Base-by-base conservation (phyloP, 1,284 basidiomycete species). In the Chiua sp. region DNA sequence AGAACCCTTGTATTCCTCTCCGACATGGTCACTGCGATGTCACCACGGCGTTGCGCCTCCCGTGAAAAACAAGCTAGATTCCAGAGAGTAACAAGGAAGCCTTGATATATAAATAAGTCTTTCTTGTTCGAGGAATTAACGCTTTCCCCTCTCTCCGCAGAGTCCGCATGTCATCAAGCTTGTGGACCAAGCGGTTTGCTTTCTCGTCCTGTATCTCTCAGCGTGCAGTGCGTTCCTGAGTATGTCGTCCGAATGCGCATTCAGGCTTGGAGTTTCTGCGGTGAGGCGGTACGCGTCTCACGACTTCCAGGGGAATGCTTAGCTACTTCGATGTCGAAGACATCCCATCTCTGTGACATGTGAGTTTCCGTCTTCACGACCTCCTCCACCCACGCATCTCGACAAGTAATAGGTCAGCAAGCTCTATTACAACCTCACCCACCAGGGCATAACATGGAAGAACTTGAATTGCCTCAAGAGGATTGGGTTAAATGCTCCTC, bases 371-470 rank as follows among this genome's bases (percentile, higher is more conserved):
- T 50, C 7, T 50, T 50, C 33, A 3, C n/a, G 20, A 33, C 16
- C 18, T 30, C 22, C 51, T 13, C 3, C 33, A 7, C 39, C 16
- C 53, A 55, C 23, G 60, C 30, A 44, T 44, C 26, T 53, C 64
- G 5, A 63, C 44, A 42, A 53, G 37, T 20, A 11, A 44, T 53
- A 89, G 87, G 82, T 84, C 46, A 82, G 80, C 75, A 85, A 80
- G 65, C 64, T 77, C 1, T 82, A 86, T 63, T 88, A 82, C 68
- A 68, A 82, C 37, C 77, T 89, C 56, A 88, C 88, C 0, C 87
- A 88, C 60, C 82, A 90, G 60, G 81, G 88, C 20, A 74, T 82
- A 53, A 82, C 91, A 46, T 92, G 90, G 90, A 88, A 87, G 68
- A 81, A 82, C 26, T 82, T 88, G n/a, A n/a, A n/a, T n/a, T n/a